phyloP scores from a whole-genome alignment of 345 rosid species.

The Brassica cretica region DNA sequence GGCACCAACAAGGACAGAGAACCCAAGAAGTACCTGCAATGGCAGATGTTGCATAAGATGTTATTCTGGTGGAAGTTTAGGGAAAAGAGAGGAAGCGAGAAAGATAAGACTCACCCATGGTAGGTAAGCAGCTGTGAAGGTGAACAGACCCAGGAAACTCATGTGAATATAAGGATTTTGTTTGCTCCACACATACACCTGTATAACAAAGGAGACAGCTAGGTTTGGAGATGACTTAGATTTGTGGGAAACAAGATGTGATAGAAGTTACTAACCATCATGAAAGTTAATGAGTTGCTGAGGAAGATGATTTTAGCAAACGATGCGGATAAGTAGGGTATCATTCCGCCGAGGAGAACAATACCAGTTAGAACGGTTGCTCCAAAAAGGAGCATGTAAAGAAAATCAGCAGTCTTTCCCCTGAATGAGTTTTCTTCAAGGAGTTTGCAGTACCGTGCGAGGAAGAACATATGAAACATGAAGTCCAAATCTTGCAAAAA shows the following conservation, averaged over 20 bases:
- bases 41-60: background rate
- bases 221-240: background rate
- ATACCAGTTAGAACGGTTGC: constrained; percentile 84
- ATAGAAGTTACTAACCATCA: constrained; percentile 70
- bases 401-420: constrained; percentile 97
- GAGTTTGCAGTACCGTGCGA: constrained; percentile 96
- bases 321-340: constrained; percentile 88
- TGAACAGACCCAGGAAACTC: constrained; percentile 97
- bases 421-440: constrained; percentile 98
- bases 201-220: background rate
- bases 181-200: constrained; percentile 99
- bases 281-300: constrained; percentile 95
- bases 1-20: constrained; percentile 94
- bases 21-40: constrained; percentile 88
- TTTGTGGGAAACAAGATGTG: background rate
- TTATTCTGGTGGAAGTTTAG: background rate
- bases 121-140: constrained; percentile 92
- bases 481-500: constrained; percentile 77
- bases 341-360: constrained; percentile 91
- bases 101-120: constrained; percentile 77
- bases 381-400: constrained; percentile 95
- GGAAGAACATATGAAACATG: constrained; percentile 98
- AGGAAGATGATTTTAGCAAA: constrained; percentile 96
- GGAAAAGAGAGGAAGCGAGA: background rate
- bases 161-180: constrained; percentile 97